Percentiles rank a stretch among this genome's conserved stretches.
Evolutionary conservation across 2,329 filamentous ascomycete genomes (phyloP).

Genomic region (Fusarium pseudocircinatum): DNA sequence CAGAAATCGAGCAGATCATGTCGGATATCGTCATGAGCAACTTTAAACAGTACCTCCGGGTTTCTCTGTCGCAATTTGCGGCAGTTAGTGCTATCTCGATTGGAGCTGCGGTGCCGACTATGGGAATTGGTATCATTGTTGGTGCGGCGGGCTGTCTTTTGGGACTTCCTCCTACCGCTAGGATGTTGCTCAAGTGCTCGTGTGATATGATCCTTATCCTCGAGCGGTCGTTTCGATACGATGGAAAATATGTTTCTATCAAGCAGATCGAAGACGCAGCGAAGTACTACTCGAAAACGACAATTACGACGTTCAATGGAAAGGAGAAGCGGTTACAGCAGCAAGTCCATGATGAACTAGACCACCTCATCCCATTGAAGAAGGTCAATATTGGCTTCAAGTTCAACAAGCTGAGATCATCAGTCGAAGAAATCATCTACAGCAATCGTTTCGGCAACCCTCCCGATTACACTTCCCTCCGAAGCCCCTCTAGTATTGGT

Average conservation of each 20-base stretch:
- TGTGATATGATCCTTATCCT: constrained; percentile 43
- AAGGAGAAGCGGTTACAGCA: constrained; percentile 38
- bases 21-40: constrained; percentile 38
- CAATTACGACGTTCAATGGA: constrained; percentile 31
- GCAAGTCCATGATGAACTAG: constrained; percentile 40
- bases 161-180: constrained; percentile 30
- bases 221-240: constrained; percentile 38
- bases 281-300: constrained; percentile 35
- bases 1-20: constrained; percentile 39
- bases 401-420: constrained; percentile 36
- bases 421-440: constrained; percentile 34
- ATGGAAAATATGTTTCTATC: constrained; percentile 40
- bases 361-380: constrained; percentile 37
- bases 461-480: constrained; percentile 17
- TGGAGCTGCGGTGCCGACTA: constrained; percentile 31
- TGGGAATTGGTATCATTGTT: constrained; percentile 33
- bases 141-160: constrained; percentile 32
- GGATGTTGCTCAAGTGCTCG: constrained; percentile 41
- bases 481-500: constrained; percentile 27
- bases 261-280: constrained; percentile 42
- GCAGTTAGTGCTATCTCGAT: constrained; percentile 22
- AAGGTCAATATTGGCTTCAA: constrained; percentile 36
- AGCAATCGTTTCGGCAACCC: constrained; percentile 31
- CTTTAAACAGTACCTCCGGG: constrained; percentile 32
- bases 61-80: constrained; percentile 36